Percentiles rank a stretch among this genome's conserved stretches.
Evolutionary conservation across 331 rosid species (phyloP).

Genomic region (Quercus lobata): DNA sequence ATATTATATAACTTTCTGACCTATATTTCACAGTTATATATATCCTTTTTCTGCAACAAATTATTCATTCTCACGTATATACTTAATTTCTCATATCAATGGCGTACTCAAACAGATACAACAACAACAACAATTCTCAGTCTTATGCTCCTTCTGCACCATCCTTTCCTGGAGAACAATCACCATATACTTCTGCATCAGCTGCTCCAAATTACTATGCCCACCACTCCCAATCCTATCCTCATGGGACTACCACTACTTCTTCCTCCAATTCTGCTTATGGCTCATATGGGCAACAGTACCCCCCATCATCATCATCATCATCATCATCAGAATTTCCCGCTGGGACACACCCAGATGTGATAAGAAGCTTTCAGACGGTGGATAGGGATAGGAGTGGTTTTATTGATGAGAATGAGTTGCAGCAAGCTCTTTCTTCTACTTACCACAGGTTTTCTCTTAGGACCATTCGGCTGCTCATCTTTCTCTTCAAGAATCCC

Average conservation of each 20-base stretch:
- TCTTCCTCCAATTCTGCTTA: neutral
- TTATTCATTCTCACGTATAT: neutral
- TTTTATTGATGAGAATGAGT: slow-evolving; percentile 64
- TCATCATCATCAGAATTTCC: slow-evolving; percentile 39
- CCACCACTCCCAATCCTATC: too few relatives aligned
- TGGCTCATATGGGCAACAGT: slow-evolving; percentile 25
- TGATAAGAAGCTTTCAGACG: slow-evolving; percentile 63
- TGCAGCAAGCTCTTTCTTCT: slow-evolving; percentile 82
- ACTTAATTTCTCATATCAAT: slow-evolving; percentile 8
- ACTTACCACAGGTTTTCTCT: slow-evolving; percentile 60
- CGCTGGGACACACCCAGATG: slow-evolving; percentile 62
- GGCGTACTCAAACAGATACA: slow-evolving; percentile 46
- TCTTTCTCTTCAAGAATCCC: slow-evolving; percentile 70
- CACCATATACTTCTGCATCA: neutral
- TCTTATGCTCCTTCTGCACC: slow-evolving; percentile 64
- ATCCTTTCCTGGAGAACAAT: slow-evolving; percentile 25
- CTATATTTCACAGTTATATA: accelerated
- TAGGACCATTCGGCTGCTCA: slow-evolving; percentile 74
- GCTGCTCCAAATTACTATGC: too few relatives aligned
- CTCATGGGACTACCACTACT: neutral
- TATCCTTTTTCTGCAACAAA: neutral
- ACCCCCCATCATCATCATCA: too few relatives aligned
- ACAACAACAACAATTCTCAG: slow-evolving; percentile 15
- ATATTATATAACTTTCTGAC: neutral
- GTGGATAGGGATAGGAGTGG: slow-evolving; percentile 89